Percentiles rank a stretch among this genome's conserved stretches.
phyloP scores from a whole-genome alignment of 345 rosid genomes.

The Pugionium dolabratum region DNA sequence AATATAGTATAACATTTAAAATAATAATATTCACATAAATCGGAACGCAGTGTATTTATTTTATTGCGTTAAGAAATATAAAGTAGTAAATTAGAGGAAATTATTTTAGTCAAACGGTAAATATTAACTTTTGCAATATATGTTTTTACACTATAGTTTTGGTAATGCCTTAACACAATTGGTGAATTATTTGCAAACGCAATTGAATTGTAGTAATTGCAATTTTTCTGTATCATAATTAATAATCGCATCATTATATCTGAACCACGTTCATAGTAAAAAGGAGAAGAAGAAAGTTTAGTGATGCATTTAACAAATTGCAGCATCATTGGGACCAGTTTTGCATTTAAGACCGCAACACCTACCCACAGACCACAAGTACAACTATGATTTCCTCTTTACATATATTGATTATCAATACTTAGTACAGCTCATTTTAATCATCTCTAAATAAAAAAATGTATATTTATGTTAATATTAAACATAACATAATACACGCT shows the following conservation, averaged over 20 bases:
- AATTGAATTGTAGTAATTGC: neutral
- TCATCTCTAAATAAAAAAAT: neutral
- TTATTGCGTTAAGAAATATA: conserved; percentile 2
- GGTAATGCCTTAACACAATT: neutral
- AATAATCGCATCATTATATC: too few species aligned
- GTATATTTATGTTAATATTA: neutral
- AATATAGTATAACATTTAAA: too few species aligned
- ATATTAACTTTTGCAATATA: too few species aligned
- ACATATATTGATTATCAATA: neutral
- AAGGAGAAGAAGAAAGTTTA: neutral
- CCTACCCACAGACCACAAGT: neutral
- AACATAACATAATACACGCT: neutral
- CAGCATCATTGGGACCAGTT: conserved; percentile 31
- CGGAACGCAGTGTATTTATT: neutral
- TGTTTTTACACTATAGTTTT: too few species aligned
- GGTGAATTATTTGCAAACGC: neutral
- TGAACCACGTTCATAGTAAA: conserved; percentile 14
- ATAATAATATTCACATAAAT: too few species aligned
- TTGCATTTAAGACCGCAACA: conserved; percentile 16
- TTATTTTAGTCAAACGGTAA: too few species aligned
- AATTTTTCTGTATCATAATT: too few species aligned
- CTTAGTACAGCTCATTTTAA: conserved; percentile 13
- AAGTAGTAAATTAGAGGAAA: too few species aligned
- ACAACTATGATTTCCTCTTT: neutral
- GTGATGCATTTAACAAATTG: conserved; percentile 13